Base-by-base conservation (phyloP, 495 filamentous ascomycete species). In the Aspergillus egyptiacus region DNA sequence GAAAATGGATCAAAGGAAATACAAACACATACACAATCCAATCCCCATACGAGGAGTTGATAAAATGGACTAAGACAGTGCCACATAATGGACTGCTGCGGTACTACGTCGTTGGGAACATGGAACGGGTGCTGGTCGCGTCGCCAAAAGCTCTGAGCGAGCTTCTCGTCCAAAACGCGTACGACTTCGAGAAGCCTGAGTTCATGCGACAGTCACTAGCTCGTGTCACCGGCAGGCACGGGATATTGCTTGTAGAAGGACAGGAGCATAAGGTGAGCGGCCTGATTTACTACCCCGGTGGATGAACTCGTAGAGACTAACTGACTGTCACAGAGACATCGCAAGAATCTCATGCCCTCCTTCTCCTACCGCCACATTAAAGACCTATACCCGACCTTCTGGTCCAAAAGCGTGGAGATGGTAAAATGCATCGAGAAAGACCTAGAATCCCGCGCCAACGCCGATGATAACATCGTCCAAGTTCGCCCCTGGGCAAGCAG, bases 351-450 rank as follows among this genome's bases (percentile, higher is more conserved):
- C 2, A 79, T 86, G 72, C 90, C 89, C 1, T 90, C 89, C 0
- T 97, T 96, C 58, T 70, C 82, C 10, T 95, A 85, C 60, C 76
- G 87, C 14, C 91, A 95, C 56, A 70, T 95, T 62, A 94, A 94
- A 59, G 80, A 93, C 43, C 74, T 95, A 0, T 93, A 93, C 45
- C 82, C 90, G 1, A 58, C 83, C 2, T 95, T 96, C 67, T 96
- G 89, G 89, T 33, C 53, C 34, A 95, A 94, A 64, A 75, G 76
- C 15, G 44, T 52, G 3, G 67, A 77, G 34, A 69, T 79, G 68
- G 66, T 67, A n/a, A 63, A 63, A 22, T 36, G 61, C 27, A 70
- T 79, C 6, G 61, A 71, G 30, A 34, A 69, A 20, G 62, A 67
- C n/a, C 47, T 70, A 5, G 32, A 50, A 2, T 18, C 14, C 27